Evolutionary conservation across 352 stramenopile genomes (phyloP), one percentile per base, ranked within the genome.

Genomic region (Pythium folliculosum): DNA sequence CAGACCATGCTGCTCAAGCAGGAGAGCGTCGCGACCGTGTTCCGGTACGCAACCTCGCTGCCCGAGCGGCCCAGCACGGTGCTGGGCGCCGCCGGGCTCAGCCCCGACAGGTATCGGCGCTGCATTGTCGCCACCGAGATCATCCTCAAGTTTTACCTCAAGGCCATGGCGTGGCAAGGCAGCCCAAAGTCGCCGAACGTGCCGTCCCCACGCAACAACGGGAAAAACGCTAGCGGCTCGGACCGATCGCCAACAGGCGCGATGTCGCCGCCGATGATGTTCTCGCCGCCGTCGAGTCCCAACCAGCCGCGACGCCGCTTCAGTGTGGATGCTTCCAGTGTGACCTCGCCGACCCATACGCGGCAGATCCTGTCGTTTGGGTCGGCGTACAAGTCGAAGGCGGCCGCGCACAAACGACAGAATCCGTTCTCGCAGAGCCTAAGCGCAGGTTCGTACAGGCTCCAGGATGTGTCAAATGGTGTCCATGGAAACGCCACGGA

Each of bases 131-230:
- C 85, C 16, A 91, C 80, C 21, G 78, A 91, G 71, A 91, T 93
- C 67, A 90, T 91, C 21, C 44, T 89, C 49, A 63, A 76, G 37
- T 91, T 91, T 69, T 93, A 93, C 52, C 67, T 90, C 2, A 90
- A 93, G 62, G 80, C 70, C 5, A 80, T 93, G 64, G 76, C 77
- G 17, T 93, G 85, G 85, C 83, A 90, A 17, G 85, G 84, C 44
- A 60, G 73, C 9, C 84, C 84, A 0, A 89, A 82, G 50, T 23
- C 67, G 12, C 47, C 23, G 17, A 16, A 44, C 4, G 37, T 63
- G 0, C 37, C 53, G 45, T 78, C 68, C 1, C 63, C 63, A 10
- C 49, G 40, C 48, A 72, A 27, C 35, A 73, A 65, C 22, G 44
- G 52, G 4, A 6, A 56, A 8, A 37, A 16, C 13, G 54, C 49